phyloP scores from a whole-genome alignment of 176 grass and related monocot species.

The Cenchrus purpureus region DNA sequence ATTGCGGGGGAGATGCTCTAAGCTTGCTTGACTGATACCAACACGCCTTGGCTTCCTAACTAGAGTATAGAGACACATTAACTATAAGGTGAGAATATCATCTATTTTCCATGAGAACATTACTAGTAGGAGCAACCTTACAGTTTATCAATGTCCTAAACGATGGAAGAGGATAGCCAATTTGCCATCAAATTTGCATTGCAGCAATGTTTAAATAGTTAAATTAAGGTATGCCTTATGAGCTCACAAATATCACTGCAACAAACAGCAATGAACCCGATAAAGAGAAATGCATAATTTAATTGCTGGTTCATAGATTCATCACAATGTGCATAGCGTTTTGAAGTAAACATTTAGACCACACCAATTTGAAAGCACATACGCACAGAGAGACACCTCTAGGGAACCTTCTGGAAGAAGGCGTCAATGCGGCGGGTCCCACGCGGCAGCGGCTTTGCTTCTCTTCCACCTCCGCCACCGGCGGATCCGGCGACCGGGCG shows the following conservation, averaged over 20 bases:
- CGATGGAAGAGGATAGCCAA: background rate
- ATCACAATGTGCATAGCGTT: background rate
- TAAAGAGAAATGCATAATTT: background rate
- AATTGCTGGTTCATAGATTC: constrained; percentile 36
- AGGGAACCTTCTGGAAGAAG: constrained; percentile 75
- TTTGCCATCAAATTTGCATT: background rate
- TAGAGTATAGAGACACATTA: constrained; percentile 3
- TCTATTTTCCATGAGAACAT: background rate
- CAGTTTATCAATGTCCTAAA: background rate
- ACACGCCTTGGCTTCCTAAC: constrained; percentile 33
- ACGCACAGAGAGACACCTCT: background rate
- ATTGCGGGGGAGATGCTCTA: constrained; percentile 25
- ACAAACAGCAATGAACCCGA: background rate
- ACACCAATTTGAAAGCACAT: constrained; percentile 1
- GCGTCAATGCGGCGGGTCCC: constrained; percentile 83
- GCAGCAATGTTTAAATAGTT: background rate
- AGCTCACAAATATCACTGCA: background rate
- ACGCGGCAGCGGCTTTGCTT: constrained; percentile 57
- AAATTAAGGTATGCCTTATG: background rate
- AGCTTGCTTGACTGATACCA: background rate
- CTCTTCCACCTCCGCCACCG: background rate
- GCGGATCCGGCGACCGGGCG: background rate
- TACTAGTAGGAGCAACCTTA: background rate
- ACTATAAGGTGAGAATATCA: background rate
- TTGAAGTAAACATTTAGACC: constrained; percentile 22